These are phyloP conservation scores for Piedraia hortae DNA, from an alignment of 2,329 filamentous ascomycete genomes.

Conservation along the genomic window DNA sequence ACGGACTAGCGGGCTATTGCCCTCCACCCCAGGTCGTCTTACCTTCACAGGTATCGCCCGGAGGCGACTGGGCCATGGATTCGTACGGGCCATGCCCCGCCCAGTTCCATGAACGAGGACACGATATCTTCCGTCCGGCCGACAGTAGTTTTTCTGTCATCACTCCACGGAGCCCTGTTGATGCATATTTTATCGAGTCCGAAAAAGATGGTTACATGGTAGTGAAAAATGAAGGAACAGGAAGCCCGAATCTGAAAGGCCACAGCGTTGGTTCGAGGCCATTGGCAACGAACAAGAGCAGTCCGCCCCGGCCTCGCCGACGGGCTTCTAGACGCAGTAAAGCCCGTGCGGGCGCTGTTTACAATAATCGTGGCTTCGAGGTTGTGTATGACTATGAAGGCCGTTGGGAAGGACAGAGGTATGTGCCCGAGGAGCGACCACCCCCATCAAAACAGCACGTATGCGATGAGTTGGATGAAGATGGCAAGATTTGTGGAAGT, in stretches of 20 bases:
- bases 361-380: background rate
- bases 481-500: constrained; percentile 2
- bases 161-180: too few species aligned
- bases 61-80: constrained; percentile 5
- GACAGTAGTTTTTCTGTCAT: too few species aligned
- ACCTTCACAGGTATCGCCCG: constrained; percentile 7
- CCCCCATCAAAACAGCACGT: constrained; percentile 4
- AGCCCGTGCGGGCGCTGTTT: constrained; percentile 1
- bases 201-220: constrained; percentile 1
- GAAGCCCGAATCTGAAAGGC: constrained; percentile 1
- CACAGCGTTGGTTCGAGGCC: background rate
- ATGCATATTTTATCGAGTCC: too few species aligned
- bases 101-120: too few species aligned
- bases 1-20: too few species aligned
- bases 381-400: constrained; percentile 1
- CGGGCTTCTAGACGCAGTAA: constrained; percentile 2
- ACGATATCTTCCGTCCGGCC: too few species aligned
- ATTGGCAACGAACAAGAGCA: background rate
- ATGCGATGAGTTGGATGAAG: constrained; percentile 3
- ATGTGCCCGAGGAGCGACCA: background rate
- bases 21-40: constrained; percentile 5
- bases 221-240: constrained; percentile 1
- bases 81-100: too few species aligned
- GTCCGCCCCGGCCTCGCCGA: background rate
- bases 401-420: constrained; percentile 1